These are phyloP conservation scores for Calcarisporium arbuscula DNA, from an alignment of 2,329 filamentous ascomycete species.

Conservation along the genomic window DNA sequence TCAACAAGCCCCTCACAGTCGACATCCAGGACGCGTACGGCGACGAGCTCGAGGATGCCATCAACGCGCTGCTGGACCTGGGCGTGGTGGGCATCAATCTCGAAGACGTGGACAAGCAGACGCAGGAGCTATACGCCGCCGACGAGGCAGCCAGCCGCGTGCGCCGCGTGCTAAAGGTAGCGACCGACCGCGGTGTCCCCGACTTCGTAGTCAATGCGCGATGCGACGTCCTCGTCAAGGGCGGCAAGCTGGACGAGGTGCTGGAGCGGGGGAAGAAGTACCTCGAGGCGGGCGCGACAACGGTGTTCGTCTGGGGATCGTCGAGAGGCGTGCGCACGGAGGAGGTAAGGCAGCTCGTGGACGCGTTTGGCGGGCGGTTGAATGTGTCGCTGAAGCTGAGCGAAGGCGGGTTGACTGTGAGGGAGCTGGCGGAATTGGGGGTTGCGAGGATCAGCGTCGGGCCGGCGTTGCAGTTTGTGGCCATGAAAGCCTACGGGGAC, in stretches of 20 bases:
- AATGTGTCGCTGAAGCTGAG: conserved; percentile 4
- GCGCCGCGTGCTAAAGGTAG: not conserved
- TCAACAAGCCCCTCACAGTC: conserved; percentile 3
- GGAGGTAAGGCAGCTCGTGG: conserved; percentile 2
- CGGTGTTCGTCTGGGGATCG: conserved; percentile 5
- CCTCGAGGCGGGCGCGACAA: conserved; percentile 4
- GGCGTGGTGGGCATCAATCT: conserved; percentile 5
- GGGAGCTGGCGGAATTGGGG: conserved; percentile 2
- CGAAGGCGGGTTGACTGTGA: conserved; percentile 1
- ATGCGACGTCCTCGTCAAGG: conserved; percentile 1
- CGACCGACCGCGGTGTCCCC: conserved; percentile 1
- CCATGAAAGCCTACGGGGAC: too few species aligned
- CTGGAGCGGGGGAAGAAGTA: conserved; percentile 3
- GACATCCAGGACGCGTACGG: conserved; percentile 6
- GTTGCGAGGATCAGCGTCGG: conserved; percentile 5
- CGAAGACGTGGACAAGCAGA: conserved; percentile 3
- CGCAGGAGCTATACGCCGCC: conserved; percentile 3
- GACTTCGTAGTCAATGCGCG: conserved; percentile 5
- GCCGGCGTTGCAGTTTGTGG: conserved; percentile 3
- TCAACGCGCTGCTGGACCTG: not conserved
- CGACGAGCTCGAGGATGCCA: conserved; percentile 2
- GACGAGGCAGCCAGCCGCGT: conserved; percentile 1
- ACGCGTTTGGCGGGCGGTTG: conserved; percentile 3
- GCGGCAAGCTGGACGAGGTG: conserved; percentile 1
- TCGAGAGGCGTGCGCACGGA: not conserved